Evolutionary conservation across 2,329 filamentous ascomycete genomes (phyloP).

Genomic region (Dryadomyces quercivorus): DNA sequence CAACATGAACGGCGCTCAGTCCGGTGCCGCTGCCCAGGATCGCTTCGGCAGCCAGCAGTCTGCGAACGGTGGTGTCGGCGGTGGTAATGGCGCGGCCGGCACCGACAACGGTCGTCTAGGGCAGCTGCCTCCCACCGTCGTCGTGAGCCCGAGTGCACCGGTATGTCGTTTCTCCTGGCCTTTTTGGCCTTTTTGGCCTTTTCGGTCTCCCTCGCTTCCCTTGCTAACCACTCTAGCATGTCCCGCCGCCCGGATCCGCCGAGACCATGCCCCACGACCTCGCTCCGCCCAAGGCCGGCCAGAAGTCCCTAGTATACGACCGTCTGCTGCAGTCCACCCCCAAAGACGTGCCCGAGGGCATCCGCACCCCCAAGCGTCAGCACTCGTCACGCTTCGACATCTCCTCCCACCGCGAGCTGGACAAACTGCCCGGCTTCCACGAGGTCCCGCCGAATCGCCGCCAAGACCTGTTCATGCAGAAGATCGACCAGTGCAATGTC

Average conservation of each 20-base stretch:
- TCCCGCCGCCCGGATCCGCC: slow-evolving; percentile 81
- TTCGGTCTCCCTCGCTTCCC: too few species aligned
- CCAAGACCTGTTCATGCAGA: slow-evolving; percentile 98
- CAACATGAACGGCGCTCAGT: slow-evolving; percentile 18
- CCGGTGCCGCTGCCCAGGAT: slow-evolving; percentile 22
- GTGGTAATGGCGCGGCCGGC: slow-evolving; percentile 20
- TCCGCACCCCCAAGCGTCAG: slow-evolving; percentile 90
- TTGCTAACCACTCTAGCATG: slow-evolving; percentile 50
- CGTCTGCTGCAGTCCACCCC: slow-evolving; percentile 88
- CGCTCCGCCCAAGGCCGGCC: slow-evolving; percentile 79
- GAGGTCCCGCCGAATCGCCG: slow-evolving; percentile 90
- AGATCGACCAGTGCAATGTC: slow-evolving; percentile 99
- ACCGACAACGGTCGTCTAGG: slow-evolving; percentile 49
- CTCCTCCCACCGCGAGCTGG: slow-evolving; percentile 88
- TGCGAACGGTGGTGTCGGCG: slow-evolving; percentile 29
- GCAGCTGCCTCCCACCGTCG: slow-evolving; percentile 68
- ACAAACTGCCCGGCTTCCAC: slow-evolving; percentile 95
- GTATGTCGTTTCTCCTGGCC: slow-evolving; percentile 38
- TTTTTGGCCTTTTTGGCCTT: slow-evolving; percentile 8
- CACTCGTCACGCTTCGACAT: slow-evolving; percentile 90
- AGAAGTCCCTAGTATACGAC: slow-evolving; percentile 82
- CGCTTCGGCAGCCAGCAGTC: slow-evolving; percentile 26
- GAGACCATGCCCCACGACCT: slow-evolving; percentile 98
- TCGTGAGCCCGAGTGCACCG: slow-evolving; percentile 89
- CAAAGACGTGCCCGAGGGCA: slow-evolving; percentile 90